Evolutionary conservation across 305 asterid genomes (phyloP).

Genomic region (Solanum hybrid): DNA sequence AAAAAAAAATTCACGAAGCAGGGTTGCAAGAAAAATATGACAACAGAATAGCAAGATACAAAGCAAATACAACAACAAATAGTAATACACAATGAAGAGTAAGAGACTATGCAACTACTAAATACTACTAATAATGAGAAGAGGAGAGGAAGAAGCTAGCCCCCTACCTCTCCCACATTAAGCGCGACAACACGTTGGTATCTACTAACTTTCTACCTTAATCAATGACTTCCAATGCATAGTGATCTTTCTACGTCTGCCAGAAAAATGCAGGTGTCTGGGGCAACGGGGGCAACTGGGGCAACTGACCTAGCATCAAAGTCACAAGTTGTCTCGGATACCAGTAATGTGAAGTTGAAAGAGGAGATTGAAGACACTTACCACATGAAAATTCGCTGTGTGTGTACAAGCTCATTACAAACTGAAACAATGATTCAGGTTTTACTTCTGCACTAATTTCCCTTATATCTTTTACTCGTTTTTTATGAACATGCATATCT

Average conservation of each 20-base stretch:
- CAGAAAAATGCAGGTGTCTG: constrained; percentile 91
- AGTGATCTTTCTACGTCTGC: constrained; percentile 12
- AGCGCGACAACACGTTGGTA: not conserved
- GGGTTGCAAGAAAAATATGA: not conserved
- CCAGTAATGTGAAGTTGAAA: constrained; percentile 35
- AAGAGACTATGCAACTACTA: not conserved
- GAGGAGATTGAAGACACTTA: constrained; percentile 61
- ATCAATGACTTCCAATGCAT: not conserved
- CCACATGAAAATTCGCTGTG: constrained; percentile 70
- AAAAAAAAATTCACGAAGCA: not conserved
- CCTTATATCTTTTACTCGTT: not conserved
- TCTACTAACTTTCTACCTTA: not conserved
- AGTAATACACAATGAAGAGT: not conserved
- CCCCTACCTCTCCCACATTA: not conserved
- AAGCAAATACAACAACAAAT: not conserved
- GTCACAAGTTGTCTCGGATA: constrained; percentile 65
- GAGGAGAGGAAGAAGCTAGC: not conserved
- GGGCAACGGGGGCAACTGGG: constrained; percentile 52
- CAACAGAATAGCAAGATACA: not conserved
- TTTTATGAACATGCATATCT: not conserved
- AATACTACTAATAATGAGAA: not conserved
- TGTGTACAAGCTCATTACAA: constrained; percentile 65
- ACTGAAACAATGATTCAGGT: constrained; percentile 87
- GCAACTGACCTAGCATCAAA: constrained; percentile 66
- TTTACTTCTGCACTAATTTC: not conserved